phyloP scores from a whole-genome alignment of 2,329 filamentous ascomycete species.

The Xylaria hypoxylon region DNA sequence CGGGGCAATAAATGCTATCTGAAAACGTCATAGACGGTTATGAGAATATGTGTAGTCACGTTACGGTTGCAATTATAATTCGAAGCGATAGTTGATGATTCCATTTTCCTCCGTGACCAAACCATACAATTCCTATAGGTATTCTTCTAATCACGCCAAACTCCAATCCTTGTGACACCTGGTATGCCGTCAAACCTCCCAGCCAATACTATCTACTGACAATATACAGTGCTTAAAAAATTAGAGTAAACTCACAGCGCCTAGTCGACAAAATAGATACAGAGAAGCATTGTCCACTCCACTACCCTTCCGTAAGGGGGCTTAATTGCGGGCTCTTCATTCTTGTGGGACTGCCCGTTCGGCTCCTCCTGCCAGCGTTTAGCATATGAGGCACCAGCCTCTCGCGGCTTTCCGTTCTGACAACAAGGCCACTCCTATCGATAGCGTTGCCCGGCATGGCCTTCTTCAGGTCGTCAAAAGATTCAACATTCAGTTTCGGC shows the following conservation, averaged over 20 bases:
- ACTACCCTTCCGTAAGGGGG: slow-evolving; percentile 58
- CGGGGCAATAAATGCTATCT: background rate
- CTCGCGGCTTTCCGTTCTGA: slow-evolving; percentile 88
- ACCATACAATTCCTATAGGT: slow-evolving; percentile 15
- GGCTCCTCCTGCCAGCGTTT: slow-evolving; percentile 67
- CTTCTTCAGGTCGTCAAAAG: slow-evolving; percentile 61
- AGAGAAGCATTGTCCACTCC: slow-evolving; percentile 26
- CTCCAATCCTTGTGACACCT: slow-evolving; percentile 25
- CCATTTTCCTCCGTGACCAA: slow-evolving; percentile 14
- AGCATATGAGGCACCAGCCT: slow-evolving; percentile 71
- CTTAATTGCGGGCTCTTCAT: slow-evolving; percentile 68
- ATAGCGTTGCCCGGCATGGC: slow-evolving; percentile 58
- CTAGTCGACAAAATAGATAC: slow-evolving; percentile 32
- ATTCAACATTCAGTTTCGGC: slow-evolving; percentile 67
- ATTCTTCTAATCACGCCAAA: slow-evolving; percentile 28
- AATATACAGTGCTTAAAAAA: slow-evolving; percentile 21
- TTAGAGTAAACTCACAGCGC: slow-evolving; percentile 16
- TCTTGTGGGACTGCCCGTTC: slow-evolving; percentile 68
- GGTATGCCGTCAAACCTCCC: slow-evolving; percentile 15
- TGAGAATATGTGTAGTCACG: slow-evolving; percentile 5
- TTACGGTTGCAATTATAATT: background rate
- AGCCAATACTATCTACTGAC: slow-evolving; percentile 14
- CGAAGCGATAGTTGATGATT: slow-evolving; percentile 6
- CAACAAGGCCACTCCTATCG: slow-evolving; percentile 78
- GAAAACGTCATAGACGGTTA: background rate